A percentile compares a stretch with the other conserved stretches of the same genome.
Conservation (phyloP, 148 eudicot species). For the Simmondsia chinensis region DNA sequence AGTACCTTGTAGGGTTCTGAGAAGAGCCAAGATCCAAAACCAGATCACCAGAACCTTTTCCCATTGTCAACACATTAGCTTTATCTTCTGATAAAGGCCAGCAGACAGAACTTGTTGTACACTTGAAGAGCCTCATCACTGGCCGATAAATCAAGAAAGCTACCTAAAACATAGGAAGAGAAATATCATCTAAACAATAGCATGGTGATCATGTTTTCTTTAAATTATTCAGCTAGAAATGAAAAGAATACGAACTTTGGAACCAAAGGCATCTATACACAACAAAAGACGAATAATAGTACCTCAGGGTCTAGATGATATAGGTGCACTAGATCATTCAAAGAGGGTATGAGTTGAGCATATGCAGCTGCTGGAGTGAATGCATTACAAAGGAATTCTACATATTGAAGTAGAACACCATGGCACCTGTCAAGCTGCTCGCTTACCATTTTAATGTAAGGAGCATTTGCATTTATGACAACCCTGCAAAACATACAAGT, state of each 20-base stretch:
- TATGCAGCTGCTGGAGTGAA: slow-evolving; percentile 59
- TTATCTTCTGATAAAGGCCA: slow-evolving; percentile 73
- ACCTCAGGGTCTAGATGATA: slow-evolving; percentile 99
- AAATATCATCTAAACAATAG: background rate
- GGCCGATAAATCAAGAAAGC: slow-evolving; percentile 87
- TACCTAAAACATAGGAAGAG: slow-evolving; percentile 37
- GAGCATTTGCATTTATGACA: slow-evolving; percentile 73
- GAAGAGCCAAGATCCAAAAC: slow-evolving; percentile 66
- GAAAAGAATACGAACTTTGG: background rate
- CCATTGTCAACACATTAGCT: slow-evolving; percentile 18
- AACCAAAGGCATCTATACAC: no score
- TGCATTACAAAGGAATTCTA: slow-evolving; percentile 81
- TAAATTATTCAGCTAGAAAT: no score
- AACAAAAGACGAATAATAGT: background rate
- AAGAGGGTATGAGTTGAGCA: slow-evolving; percentile 77
- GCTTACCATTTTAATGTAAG: slow-evolving; percentile 89
- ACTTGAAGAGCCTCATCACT: slow-evolving; percentile 88
- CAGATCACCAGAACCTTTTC: slow-evolving; percentile 37
- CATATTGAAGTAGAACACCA: slow-evolving; percentile 95
- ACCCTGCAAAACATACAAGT: slow-evolving; percentile 44
- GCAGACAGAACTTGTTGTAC: slow-evolving; percentile 39
- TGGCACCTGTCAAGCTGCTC: slow-evolving; percentile 98
- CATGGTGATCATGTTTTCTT: background rate
- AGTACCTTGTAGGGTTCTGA: slow-evolving; percentile 47
- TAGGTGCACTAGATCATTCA: slow-evolving; percentile 64